Evolutionary conservation across 148 eudicot species (phyloP).

Genomic region (Gaultheria prostrata): DNA sequence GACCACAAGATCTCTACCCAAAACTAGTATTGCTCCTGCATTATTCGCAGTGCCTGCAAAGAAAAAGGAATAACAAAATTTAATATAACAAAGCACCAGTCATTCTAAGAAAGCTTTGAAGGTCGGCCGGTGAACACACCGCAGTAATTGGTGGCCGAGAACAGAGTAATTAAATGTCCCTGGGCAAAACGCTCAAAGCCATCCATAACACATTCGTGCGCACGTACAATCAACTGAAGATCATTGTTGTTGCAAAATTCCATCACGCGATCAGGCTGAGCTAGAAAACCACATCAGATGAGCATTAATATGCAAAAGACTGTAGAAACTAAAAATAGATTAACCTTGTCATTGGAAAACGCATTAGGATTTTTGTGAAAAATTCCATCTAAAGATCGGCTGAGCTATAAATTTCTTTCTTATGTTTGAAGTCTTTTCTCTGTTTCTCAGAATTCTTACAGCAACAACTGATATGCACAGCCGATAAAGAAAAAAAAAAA

Average conservation of each 20-base stretch:
- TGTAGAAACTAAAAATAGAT: not conserved
- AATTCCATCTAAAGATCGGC: not conserved
- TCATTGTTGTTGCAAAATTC: constrained; percentile 97
- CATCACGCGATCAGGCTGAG: constrained; percentile 97
- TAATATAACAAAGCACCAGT: not conserved
- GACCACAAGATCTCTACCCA: constrained; percentile 97
- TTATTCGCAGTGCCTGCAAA: constrained; percentile 90
- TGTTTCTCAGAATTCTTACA: not conserved
- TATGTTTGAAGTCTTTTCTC: not conserved
- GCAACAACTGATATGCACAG: too few species aligned
- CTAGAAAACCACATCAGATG: constrained; percentile 10
- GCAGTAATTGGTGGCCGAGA: constrained; percentile 98
- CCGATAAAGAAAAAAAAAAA: too few species aligned
- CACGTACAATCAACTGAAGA: constrained; percentile 93
- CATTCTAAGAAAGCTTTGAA: not conserved
- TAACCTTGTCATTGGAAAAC: not conserved
- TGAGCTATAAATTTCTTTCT: not conserved
- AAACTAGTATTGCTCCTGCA: constrained; percentile 94
- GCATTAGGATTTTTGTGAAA: not conserved
- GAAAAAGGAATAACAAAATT: not conserved
- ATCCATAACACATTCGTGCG: constrained; percentile 99
- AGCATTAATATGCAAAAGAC: not conserved
- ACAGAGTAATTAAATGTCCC: constrained; percentile 94
- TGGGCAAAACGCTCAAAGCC: constrained; percentile 99
- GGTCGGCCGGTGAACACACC: constrained; percentile 40